Conservation (phyloP, 1,139 yeast genomes). For the Yamadazyma atlantica region DNA sequence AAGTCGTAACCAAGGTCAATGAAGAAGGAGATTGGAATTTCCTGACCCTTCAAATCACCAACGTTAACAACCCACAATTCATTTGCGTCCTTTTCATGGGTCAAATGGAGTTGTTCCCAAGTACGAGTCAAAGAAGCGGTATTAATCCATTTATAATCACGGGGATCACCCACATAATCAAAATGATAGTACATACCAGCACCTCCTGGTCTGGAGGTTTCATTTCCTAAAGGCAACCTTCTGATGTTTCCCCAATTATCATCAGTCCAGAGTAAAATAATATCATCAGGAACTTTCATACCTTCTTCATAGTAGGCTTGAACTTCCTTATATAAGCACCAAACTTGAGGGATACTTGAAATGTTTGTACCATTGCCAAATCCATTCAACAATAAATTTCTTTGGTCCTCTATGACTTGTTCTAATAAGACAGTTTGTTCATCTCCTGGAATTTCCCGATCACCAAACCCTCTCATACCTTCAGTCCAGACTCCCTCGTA, state of each 20-base stretch:
- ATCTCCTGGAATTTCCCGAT: conserved; percentile 15
- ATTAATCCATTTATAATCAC: conserved; percentile 19
- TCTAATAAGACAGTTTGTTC: conserved; percentile 15
- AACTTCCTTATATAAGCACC: conserved; percentile 21
- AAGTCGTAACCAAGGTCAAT: conserved; percentile 17
- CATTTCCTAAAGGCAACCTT: conserved; percentile 18
- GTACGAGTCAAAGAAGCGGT: conserved; percentile 14
- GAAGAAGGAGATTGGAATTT: conserved; percentile 16
- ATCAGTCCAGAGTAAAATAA: conserved; percentile 19
- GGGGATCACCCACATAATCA: conserved; percentile 20
- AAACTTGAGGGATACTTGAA: conserved; percentile 17
- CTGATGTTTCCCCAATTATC: conserved; percentile 21
- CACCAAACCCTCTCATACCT: conserved; percentile 21
- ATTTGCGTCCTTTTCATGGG: conserved; percentile 13
- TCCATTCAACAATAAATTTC: conserved; percentile 13
- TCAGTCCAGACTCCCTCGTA: conserved; percentile 19
- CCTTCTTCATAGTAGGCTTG: conserved; percentile 18
- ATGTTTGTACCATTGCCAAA: conserved; percentile 13
- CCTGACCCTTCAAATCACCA: conserved; percentile 18
- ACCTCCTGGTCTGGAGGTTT: conserved; percentile 17
- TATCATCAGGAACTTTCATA: conserved; percentile 20
- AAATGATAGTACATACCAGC: conserved; percentile 20
- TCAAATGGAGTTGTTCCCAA: conserved; percentile 18
- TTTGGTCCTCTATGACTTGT: conserved; percentile 15
- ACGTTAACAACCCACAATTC: conserved; percentile 17